Base-by-base conservation (phyloP, 208 protist genomes). In the Leptomonas seymouri region DNA sequence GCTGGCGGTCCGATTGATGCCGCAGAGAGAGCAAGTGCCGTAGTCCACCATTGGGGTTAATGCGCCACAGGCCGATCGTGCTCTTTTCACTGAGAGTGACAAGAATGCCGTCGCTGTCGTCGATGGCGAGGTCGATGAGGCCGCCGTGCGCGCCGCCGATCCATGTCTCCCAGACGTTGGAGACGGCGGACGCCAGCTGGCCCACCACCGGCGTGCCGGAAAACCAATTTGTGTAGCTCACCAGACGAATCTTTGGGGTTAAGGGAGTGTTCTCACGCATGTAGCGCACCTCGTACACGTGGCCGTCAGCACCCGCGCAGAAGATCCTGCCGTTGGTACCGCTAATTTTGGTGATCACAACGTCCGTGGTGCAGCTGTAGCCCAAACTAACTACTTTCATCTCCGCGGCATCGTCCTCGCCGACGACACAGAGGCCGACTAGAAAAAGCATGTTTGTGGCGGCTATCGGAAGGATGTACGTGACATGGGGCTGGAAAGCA, bases 401-500 rank as follows among this genome's bases (percentile, higher is more conserved):
- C 67, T 91, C 83, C 4, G 73, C 50, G 42, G 62, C 57, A 21
- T 77, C 74, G 31, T 78, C 71, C 25, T 82, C 77, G 34, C 90
- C 81, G 11, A 89, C 65, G n/a, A 93, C 61, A 65, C 82, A 95
- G 9, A 97, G 59, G 25, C 92, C 92, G n/a, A 97, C 61, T 15
- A 97, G 69, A 46, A 85, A 77, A 41, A 94, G 70, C 50, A 80
- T 86, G 60, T 76, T 86, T 27, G 86, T 75, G 16, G 92, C 95
- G 11, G 89, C 87, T 1, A 95, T 76, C 20, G 89, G 90, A 12
- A 97, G 74, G 4, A 97, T 48, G 63, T 85, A 82, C 12, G 87
- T 86, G 27, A 97, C 82, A 65, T 97, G 90, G 0, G 85, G 77
- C 77, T 93, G 85, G 59, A 97, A 97, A 45, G 93, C 78, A 16